Evolutionary conservation across 306 rosid genomes (phyloP).

Genomic region (Parietaria judaica): DNA sequence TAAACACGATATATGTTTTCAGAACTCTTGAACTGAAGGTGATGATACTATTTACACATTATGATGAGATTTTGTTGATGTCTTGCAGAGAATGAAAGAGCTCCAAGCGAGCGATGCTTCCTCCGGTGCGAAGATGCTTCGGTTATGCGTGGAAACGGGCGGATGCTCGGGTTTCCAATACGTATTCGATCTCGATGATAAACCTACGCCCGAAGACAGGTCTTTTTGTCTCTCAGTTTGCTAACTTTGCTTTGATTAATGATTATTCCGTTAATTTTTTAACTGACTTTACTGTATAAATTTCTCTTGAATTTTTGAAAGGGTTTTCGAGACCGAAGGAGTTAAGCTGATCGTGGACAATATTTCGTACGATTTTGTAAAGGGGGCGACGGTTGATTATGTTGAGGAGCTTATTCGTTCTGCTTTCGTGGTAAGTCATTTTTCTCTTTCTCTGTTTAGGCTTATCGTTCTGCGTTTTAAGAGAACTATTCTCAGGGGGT

Average conservation of each 20-base stretch:
- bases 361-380: conserved; percentile 79
- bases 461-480: no score
- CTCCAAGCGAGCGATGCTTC: conserved; percentile 47
- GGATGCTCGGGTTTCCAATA: conserved; percentile 99
- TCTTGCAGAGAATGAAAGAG: conserved; percentile 67
- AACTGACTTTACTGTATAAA: conserved; percentile 4
- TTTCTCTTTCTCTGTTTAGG: no score
- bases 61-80: conserved; percentile 12
- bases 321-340: conserved; percentile 78
- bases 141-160: conserved; percentile 83
- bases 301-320: conserved; percentile 17
- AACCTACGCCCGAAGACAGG: conserved; percentile 71
- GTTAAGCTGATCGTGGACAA: conserved; percentile 65
- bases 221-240: conserved; percentile 7
- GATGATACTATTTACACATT: neutral
- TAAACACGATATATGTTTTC: no score
- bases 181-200: conserved; percentile 70
- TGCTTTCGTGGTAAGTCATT: conserved; percentile 65
- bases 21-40: no score
- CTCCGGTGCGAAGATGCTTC: conserved; percentile 48
- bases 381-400: conserved; percentile 93
- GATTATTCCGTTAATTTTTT: neutral
- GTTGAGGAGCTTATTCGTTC: conserved; percentile 95
- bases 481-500: no score
- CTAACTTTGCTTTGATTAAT: neutral